Evolutionary conservation across 257 asterid genomes (phyloP), one percentile per base, ranked within the genome.

Genomic region (Solanum sejunctum): DNA sequence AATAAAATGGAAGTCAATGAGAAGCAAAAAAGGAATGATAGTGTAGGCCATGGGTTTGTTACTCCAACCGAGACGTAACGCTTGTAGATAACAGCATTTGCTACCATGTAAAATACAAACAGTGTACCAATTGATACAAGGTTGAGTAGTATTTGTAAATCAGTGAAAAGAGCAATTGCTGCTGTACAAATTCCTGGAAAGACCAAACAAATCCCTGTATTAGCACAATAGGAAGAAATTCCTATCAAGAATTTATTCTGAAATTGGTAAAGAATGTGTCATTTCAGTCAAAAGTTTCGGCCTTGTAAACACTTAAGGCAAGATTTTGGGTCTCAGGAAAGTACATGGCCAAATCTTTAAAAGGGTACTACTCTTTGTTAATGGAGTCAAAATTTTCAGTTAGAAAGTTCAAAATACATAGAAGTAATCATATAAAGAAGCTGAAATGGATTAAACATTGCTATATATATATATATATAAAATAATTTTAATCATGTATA

Each of bases 61-160:
- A 91, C 85, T 8, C 94, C 97, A 0, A 84, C 64, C 1, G 88
- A 26, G 2, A 94, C 97, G 36, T 95, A 95, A 3, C 99, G 99
- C 80, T 95, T 85, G 90, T 90, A 96, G 69, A 96, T 95, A 23
- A 96, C 98, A 4, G 99, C 99, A 83, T 91, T 96, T 3, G 97
- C 98, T 13, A 97, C 99, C 95, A 95, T 90, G 93, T 90, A 93
- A 95, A 95, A 97, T 54, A 97, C 97, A 28, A 97, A 97, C 2
- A 97, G 94, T 2, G 99, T 94, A 67, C 98, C 98, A 5, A 97
- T 95, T 5, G 98, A 88, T 3, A 93, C 94, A 0, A 97, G 90
- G 91, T 92, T 90, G 9, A 95, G 87, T 23, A 97, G 93, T 80
- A 97, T 90, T n/a, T 89, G 88, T 57, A 97, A 80, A 83, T 95